A percentile compares a stretch with the other conserved stretches of the same genome.
phyloP scores from a whole-genome alignment of 306 rosid genomes.

The Parietaria judaica region DNA sequence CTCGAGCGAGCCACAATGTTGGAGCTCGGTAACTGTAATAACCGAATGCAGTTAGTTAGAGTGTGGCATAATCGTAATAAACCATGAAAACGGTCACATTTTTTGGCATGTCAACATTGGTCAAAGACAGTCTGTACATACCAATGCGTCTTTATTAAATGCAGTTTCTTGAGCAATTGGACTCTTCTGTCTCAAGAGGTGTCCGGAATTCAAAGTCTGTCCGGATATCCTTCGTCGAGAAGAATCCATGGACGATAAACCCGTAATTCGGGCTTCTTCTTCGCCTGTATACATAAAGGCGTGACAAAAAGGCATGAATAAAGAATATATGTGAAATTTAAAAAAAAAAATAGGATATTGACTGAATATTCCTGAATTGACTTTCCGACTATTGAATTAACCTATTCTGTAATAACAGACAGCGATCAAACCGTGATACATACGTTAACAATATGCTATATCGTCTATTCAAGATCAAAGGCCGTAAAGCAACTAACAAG shows the following conservation, averaged over 20 bases:
- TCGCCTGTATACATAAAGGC: conserved; percentile 33
- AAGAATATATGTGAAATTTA: neutral
- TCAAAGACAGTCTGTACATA: conserved; percentile 13
- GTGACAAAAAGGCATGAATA: conserved; percentile 5
- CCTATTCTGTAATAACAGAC: too few relatives aligned
- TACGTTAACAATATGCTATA: too few relatives aligned
- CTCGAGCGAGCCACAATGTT: conserved; percentile 60
- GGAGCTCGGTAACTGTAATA: conserved; percentile 46
- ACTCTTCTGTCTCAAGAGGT: conserved; percentile 37
- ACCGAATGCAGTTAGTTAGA: conserved; percentile 5
- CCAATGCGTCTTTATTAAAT: conserved; percentile 32
- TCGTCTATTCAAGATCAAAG: too few relatives aligned
- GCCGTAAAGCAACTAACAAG: too few relatives aligned
- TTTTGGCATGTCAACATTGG: too few relatives aligned
- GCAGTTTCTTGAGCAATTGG: conserved; percentile 30
- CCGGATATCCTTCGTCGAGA: conserved; percentile 66
- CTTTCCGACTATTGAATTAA: too few relatives aligned
- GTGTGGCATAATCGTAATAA: neutral
- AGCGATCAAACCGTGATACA: too few relatives aligned
- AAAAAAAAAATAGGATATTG: neutral
- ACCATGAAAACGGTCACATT: neutral
- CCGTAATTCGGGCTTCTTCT: conserved; percentile 69
- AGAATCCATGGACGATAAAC: conserved; percentile 61
- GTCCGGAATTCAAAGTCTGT: conserved; percentile 48
- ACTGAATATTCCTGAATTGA: neutral